Conservation (phyloP, 2,329 filamentous ascomycete species). For the Bipolaris sorokiniana region DNA sequence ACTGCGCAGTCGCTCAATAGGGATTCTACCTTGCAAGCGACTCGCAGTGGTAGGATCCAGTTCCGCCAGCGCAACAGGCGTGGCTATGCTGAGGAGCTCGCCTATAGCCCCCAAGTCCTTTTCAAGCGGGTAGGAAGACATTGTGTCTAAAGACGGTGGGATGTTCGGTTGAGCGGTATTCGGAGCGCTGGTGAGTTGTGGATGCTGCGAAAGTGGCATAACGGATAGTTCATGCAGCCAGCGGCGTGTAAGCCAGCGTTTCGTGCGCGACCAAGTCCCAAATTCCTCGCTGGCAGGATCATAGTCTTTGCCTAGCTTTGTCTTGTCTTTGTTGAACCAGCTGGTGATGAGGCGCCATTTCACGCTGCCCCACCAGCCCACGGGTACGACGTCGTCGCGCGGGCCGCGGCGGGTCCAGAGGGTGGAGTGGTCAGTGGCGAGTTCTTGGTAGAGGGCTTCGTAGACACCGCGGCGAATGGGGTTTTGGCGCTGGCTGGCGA, state of each 20-base stretch:
- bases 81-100: slow-evolving; percentile 44
- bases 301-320: slow-evolving; percentile 44
- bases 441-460: slow-evolving; percentile 57
- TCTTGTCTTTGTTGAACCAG: slow-evolving; percentile 55
- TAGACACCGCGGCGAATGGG: slow-evolving; percentile 58
- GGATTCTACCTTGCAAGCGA: slow-evolving; percentile 27
- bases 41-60: slow-evolving; percentile 45
- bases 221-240: slow-evolving; percentile 51
- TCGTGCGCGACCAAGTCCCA: slow-evolving; percentile 48
- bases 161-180: not conserved
- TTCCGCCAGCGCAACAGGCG: slow-evolving; percentile 47
- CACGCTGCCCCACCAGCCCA: slow-evolving; percentile 46
- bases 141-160: not conserved
- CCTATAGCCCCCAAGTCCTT: slow-evolving; percentile 39
- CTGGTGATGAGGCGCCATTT: slow-evolving; percentile 57
- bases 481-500: slow-evolving; percentile 52
- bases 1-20: slow-evolving; percentile 35
- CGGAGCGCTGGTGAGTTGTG: not conserved
- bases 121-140: not conserved
- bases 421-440: slow-evolving; percentile 53
- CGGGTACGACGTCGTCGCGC: slow-evolving; percentile 49
- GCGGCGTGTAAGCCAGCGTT: slow-evolving; percentile 48
- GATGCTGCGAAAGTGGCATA: slow-evolving; percentile 16
- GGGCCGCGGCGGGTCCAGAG: slow-evolving; percentile 59
- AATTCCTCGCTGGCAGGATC: slow-evolving; percentile 49